Evolutionary conservation across 1,284 basidiomycete genomes (phyloP).

Genomic region (Cutaneotrichosporon spelunceum): DNA sequence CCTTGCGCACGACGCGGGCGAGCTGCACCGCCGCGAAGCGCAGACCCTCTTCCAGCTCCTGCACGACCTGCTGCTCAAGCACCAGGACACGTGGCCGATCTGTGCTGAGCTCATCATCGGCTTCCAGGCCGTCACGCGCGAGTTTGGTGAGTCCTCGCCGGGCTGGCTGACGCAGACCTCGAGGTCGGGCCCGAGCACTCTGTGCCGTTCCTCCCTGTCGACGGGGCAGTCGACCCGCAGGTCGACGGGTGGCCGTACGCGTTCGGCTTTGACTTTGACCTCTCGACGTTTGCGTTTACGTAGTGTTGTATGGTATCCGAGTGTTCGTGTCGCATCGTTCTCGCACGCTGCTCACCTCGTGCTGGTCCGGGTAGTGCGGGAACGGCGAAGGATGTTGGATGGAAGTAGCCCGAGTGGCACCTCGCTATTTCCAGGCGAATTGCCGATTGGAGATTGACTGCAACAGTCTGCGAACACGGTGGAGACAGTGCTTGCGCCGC

Average conservation of each 20-base stretch:
- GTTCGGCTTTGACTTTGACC: conserved; percentile 15
- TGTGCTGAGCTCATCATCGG: conserved; percentile 16
- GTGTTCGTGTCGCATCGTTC: too few species aligned
- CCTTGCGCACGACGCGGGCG: conserved; percentile 23
- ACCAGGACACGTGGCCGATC: conserved; percentile 17
- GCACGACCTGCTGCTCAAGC: conserved; percentile 19
- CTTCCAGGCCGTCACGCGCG: conserved; percentile 15
- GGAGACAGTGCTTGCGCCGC: too few species aligned
- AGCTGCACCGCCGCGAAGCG: conserved; percentile 23
- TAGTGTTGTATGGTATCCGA: too few species aligned
- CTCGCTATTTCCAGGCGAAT: too few species aligned
- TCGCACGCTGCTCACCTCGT: too few species aligned
- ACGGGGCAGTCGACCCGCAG: too few species aligned
- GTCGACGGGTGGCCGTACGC: conserved; percentile 8
- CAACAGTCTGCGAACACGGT: too few species aligned
- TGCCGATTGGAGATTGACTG: too few species aligned
- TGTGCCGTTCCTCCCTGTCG: not conserved
- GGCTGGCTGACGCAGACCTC: conserved; percentile 7
- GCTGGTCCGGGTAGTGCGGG: too few species aligned
- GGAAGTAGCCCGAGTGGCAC: not conserved
- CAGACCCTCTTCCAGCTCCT: conserved; percentile 22
- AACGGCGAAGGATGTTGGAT: not conserved
- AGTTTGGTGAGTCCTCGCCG: conserved; percentile 11
- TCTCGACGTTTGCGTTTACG: conserved; percentile 3
- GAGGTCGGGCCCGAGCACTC: not conserved